A percentile compares a stretch with the other conserved stretches of the same genome.
phyloP scores from a whole-genome alignment of 495 filamentous ascomycete genomes.

The Penicillium angulare region DNA sequence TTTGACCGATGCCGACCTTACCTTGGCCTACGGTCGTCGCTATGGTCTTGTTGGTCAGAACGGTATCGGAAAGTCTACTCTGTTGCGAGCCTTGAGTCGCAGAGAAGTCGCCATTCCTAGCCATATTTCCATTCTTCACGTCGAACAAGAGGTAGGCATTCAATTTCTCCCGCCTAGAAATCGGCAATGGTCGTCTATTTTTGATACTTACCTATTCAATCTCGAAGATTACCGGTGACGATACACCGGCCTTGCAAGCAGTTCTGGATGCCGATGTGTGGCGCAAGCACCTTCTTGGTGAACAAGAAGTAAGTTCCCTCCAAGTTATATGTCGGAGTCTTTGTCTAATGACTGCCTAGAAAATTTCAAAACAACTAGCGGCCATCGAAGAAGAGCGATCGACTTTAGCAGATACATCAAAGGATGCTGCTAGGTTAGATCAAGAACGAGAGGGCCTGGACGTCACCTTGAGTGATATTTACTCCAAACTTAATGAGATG shows the following conservation, averaged over 20 bases:
- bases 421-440: slow-evolving; percentile 79
- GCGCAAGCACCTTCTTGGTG: slow-evolving; percentile 90
- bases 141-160: slow-evolving; percentile 82
- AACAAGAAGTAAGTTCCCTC: slow-evolving; percentile 68
- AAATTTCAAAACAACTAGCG: slow-evolving; percentile 76
- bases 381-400: slow-evolving; percentile 77
- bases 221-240: slow-evolving; percentile 94
- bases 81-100: slow-evolving; percentile 85
- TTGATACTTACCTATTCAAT: slow-evolving; percentile 10
- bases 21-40: slow-evolving; percentile 86
- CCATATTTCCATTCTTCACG: slow-evolving; percentile 98
- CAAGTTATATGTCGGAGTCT: background rate
- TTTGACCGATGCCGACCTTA: slow-evolving; percentile 82
- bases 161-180: background rate
- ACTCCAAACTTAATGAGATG: slow-evolving; percentile 94
- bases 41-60: slow-evolving; percentile 99
- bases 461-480: slow-evolving; percentile 82
- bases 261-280: slow-evolving; percentile 98
- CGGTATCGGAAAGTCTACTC: slow-evolving; percentile 98
- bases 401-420: slow-evolving; percentile 80
- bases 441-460: slow-evolving; percentile 87
- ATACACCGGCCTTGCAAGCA: slow-evolving; percentile 91
- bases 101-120: slow-evolving; percentile 93
- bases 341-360: slow-evolving; percentile 47
- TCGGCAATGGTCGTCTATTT: no score